Conservation (phyloP, 177 flowering plant species). For the Vitis hybrid region DNA sequence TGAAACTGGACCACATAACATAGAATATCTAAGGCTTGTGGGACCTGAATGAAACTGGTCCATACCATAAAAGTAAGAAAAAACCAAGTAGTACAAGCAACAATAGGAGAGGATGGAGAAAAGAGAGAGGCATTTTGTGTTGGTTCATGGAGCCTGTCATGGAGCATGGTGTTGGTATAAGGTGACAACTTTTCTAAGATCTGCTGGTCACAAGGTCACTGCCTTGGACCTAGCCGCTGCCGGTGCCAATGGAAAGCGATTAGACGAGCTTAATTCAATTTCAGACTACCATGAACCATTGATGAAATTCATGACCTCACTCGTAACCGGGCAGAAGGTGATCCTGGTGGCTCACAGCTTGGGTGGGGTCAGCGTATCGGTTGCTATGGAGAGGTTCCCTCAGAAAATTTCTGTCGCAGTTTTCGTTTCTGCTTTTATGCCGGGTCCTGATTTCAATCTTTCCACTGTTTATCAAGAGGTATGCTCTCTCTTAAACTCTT, state of each 20-base stretch:
- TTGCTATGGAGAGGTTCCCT: constrained; percentile 47
- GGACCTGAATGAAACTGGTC: too few species aligned
- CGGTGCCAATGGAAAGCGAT: constrained; percentile 23
- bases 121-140: constrained; percentile 24
- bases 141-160: constrained; percentile 41
- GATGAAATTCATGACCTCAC: constrained; percentile 23
- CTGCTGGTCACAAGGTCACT: constrained; percentile 27
- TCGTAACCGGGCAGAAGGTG: constrained; percentile 30
- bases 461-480: constrained; percentile 5
- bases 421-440: constrained; percentile 44
- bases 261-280: constrained; percentile 13
- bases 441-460: constrained; percentile 11
- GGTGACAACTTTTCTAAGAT: constrained; percentile 20
- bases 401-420: constrained; percentile 38
- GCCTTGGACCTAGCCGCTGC: constrained; percentile 37
- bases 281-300: constrained; percentile 26
- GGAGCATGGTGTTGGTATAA: constrained; percentile 53
- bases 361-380: constrained; percentile 35
- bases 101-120: constrained; percentile 15
- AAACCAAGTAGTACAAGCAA: neutral
- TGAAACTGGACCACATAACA: too few species aligned
- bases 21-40: too few species aligned
- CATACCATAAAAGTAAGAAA: neutral
- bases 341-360: constrained; percentile 48
- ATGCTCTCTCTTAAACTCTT: too few species aligned